Evolutionary conservation across 176 grass and related monocot species (phyloP), one percentile per base, ranked within the genome.

Genomic region (Hyparrhenia diplandra): DNA sequence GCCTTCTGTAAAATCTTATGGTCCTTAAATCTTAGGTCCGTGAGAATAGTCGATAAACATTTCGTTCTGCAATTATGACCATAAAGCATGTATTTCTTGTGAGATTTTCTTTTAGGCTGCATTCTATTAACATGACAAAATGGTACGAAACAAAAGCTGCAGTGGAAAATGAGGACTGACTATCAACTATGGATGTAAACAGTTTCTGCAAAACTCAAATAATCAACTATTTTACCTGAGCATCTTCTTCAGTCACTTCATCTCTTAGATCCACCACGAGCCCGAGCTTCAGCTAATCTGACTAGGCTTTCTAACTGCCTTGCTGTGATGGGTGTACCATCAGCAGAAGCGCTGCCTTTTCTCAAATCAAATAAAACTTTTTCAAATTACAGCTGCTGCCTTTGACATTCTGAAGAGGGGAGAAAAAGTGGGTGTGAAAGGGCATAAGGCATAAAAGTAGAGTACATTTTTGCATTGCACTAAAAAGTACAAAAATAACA

Each of bases 231-330:
- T 80, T 83, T 65, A 93, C 95, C 45, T 89, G 17, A 17, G 95
- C 95, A 82, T 98, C 95, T 79, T 93, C 47, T 82, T 21, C 35
- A 23, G 92, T 95, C 55, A 98, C 84, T 98, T 91, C 92, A 49
- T 89, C 88, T 86, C 95, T 89, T 67, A 98, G 86, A 89, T 95
- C 95, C 45, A 98, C 86, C n/a, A 21, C 95, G 87, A 67, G 95
- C 95, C 66, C 92, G 92, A 71, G 95, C 95, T 86, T 95, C 95
- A 69, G 92, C 95, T 73, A 98, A 90, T 70, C 95, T 92, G 28
- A 95, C 92, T 32, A 98, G 89, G 83, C 92, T 98, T 83, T 98
- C 95, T 54, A 95, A 71, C 55, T 98, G 95, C 54, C 95, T 90
- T 24, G 95, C 88, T 24, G 95, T 98, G 82, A 98, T 98, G 64